These are phyloP conservation scores for Lipomyces yamanashiensis DNA, from an alignment of 805 yeast species.

Conservation along the genomic window DNA sequence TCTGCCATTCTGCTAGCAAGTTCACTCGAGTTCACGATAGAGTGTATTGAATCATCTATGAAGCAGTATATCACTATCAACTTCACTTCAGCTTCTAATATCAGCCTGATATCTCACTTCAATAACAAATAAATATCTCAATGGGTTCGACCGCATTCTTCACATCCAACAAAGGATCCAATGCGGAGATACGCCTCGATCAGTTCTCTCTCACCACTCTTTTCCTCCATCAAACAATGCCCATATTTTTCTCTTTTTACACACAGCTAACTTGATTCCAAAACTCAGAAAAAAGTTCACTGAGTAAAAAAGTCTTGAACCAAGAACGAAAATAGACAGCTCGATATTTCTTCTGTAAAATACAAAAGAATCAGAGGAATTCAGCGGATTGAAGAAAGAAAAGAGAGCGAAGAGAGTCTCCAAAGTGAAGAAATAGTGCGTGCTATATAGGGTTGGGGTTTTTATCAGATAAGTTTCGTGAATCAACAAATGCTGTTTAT, in stretches of 20 bases:
- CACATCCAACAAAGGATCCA: constrained; percentile 17
- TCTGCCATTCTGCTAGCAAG: too few relatives aligned
- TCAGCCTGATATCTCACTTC: neutral
- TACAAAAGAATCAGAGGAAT: neutral
- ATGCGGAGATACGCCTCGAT: constrained; percentile 32
- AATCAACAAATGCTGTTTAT: too few relatives aligned
- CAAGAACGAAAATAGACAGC: neutral
- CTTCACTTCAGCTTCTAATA: too few relatives aligned
- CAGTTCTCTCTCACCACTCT: constrained; percentile 12
- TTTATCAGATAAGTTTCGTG: too few relatives aligned
- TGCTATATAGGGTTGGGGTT: neutral
- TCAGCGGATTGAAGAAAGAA: neutral
- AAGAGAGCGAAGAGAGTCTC: neutral
- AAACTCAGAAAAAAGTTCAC: neutral
- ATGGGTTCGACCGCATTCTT: constrained; percentile 32
- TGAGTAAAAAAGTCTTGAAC: neutral
- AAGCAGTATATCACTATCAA: too few relatives aligned
- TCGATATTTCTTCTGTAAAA: neutral
- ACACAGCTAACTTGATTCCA: neutral
- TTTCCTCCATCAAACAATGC: neutral
- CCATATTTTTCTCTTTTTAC: neutral
- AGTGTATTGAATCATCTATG: neutral
- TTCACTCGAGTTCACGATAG: too few relatives aligned
- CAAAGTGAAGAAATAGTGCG: neutral
- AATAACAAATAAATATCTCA: constrained; percentile 10